Base-by-base conservation (phyloP, 192 early-diverging fungal species). In the Phlyctochytrium arcticum region DNA sequence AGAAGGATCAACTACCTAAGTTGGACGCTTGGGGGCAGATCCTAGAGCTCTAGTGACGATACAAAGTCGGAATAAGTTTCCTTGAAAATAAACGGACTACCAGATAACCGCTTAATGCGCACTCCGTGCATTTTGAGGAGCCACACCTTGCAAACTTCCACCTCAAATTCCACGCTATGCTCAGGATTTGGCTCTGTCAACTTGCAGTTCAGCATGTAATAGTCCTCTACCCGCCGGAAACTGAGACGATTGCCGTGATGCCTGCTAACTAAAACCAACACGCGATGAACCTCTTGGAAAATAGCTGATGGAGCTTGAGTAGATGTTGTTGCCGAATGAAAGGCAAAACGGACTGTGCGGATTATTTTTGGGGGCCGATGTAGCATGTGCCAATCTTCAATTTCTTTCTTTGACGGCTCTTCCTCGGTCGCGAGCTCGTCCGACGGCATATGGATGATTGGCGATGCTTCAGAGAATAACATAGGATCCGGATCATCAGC, bases 121-220 rank as follows among this genome's bases (percentile, higher is more conserved):
- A 86, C 60, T 3, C 77, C 83, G 61, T 86, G 83, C 48, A 86
- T 7, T 15, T 79, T 74, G 27, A 86, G 56, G 47, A 86, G 60
- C 84, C 84, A 86, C 10, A 86, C 70, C 54, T 86, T 86, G 64
- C 83, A 85, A 9, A 86, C 69, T 51, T 86, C 84, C n/a, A 85
- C 58, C 60, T 86, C 84, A 69, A 86, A 86, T 55, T 72, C 70
- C 15, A 86, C 67, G 32, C 57, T 62, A 34, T 76, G 64, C 1
- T 72, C 65, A 12, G 54, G 48, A 32, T 61, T 62, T 7, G 48
- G 36, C n/a, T 48, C 54, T 10, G 54, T 67, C 17, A 82, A 55
- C 24, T 69, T 34, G 65, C 81, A 79, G 17, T 67, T 53, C 48
- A 85, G 72, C 60, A 81, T 48, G 67, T 86, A 86, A 42, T 54